Conservation (phyloP, 2,329 filamentous ascomycete genomes). For the Colletotrichum neosansevieriae region DNA sequence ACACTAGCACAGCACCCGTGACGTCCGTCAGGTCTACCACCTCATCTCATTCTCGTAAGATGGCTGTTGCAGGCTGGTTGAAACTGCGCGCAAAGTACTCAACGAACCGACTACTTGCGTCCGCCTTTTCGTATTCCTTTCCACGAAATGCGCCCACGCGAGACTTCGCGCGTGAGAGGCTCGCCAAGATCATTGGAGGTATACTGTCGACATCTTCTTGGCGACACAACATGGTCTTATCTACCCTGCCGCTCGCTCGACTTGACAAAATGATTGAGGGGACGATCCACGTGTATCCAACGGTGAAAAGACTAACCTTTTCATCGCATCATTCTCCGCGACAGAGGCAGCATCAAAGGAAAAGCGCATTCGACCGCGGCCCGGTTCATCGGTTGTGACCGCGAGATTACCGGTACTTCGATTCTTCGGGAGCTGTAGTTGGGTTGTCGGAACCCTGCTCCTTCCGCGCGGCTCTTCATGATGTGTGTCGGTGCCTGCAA, state of each 20-base stretch:
- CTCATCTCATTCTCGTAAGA: background rate
- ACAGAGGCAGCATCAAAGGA: slow-evolving; percentile 80
- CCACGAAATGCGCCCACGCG: slow-evolving; percentile 21
- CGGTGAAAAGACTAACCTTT: slow-evolving; percentile 68
- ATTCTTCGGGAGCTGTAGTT: slow-evolving; percentile 71
- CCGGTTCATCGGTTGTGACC: slow-evolving; percentile 60
- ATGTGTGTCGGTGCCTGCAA: slow-evolving; percentile 55
- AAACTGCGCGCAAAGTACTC: background rate
- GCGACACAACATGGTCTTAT: background rate
- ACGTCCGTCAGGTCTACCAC: slow-evolving; percentile 22
- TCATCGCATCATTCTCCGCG: slow-evolving; percentile 68
- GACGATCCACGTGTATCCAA: background rate
- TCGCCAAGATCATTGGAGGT: background rate
- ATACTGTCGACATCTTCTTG: background rate
- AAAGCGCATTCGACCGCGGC: slow-evolving; percentile 75
- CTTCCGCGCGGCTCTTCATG: slow-evolving; percentile 57
- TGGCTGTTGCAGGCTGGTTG: background rate
- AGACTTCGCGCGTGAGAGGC: background rate
- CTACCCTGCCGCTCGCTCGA: background rate
- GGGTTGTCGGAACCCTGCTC: slow-evolving; percentile 56
- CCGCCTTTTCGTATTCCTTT: background rate
- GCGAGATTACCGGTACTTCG: slow-evolving; percentile 73
- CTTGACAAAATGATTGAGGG: background rate
- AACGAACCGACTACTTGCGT: slow-evolving; percentile 5
- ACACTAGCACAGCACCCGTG: slow-evolving; percentile 35